Base-by-base conservation (phyloP, 1,284 basidiomycete genomes). In the Baeospora myosura region DNA sequence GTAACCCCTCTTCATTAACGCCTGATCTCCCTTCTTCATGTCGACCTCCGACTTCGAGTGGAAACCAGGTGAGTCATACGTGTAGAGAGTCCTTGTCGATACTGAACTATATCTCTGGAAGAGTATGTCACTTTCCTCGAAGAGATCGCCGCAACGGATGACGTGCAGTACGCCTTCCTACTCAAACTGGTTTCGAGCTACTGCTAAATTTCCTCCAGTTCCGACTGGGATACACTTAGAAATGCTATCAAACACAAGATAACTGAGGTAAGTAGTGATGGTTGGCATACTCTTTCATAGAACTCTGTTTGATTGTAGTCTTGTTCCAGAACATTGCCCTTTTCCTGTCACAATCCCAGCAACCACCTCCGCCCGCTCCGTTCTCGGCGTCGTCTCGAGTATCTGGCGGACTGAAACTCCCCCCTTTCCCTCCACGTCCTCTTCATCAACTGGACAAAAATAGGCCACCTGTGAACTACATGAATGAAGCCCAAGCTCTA, bases 391-490 rank as follows among this genome's bases (percentile, higher is more conserved):
- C 64, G 20, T 58, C 63, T 12, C 58, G 69, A 29, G 57, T 66
- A 25, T 61, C 68, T 10, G 86, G 87, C 2, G 87, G 88, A 21
- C 64, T 90, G 12, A 82, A 81, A 49, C 64, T 93, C 8, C 76
- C 88, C 3, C 88, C 90, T 1, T 93, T 93, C 55, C 81, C 81
- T 8, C 75, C 79, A 17, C 73, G 79, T 38, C 71, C 69, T 43
- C 59, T 66, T 38, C 61, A 66, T 49, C 68, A 71, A 43, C 52
- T 69, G 45, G 72, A 71, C 49, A 64, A 71, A 43, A 69, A 71
- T 43, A 74, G 76, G 23, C 63, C 68, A 2, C 78, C 77, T 1
- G 71, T 76, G 33, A 77, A 66, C 47, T 77, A 75, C 49, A 71
- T 92, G 70, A 73, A 69, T 8, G 65, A 69, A 43, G 69, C 77